Evolutionary conservation across 1,139 yeast genomes (phyloP), one percentile per base, ranked within the genome.

Genomic region (Debaryomycetaceae sp.): DNA sequence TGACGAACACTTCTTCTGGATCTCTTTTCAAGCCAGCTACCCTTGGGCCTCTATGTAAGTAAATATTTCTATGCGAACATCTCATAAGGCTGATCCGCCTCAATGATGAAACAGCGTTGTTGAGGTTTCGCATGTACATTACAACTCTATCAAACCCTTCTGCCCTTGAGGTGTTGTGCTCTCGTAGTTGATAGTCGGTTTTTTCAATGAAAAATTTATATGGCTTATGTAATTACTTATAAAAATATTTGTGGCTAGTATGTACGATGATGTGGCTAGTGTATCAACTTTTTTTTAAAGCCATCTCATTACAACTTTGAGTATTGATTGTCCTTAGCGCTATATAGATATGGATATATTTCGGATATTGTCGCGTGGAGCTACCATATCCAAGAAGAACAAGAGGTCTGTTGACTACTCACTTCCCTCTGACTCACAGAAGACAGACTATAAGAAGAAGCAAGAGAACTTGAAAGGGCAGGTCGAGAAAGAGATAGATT

Each of bases 281-380:
- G 22, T 9, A 24, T 5, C 9, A 17, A 13, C 39, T 24, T 22
- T 24, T 37, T 24, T 37, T 27, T 34, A 39, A 39, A 5, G 13
- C 40, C 7, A 36, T 20, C 4, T 6, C 36, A 14, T 34, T 40
- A 3, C 14, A 17, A 40, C 41, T 6, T 46, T 52, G 29, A 46
- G 38, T n/a, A 41, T 46, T 22, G 38, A 36, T 3, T n/a, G 2
- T 36, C 36, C 17, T 37, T 14, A 7, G 7, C 39, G 11, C 24
- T 7, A 4, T 11, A 38, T 17, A 31, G 37, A 11, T 17, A 91
- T 93, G 99, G 99, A 93, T 69, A 85, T 91, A 52, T 91, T 93
- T 62, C 76, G 89, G 56, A 83, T 93, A 4, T 75, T 93, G 42
- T 76, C 90, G 1, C 74, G 97, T 59, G 98, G 98, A 20, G 96